Conservation (phyloP, 2,329 filamentous ascomycete genomes). For the Emergomyces orientalis region DNA sequence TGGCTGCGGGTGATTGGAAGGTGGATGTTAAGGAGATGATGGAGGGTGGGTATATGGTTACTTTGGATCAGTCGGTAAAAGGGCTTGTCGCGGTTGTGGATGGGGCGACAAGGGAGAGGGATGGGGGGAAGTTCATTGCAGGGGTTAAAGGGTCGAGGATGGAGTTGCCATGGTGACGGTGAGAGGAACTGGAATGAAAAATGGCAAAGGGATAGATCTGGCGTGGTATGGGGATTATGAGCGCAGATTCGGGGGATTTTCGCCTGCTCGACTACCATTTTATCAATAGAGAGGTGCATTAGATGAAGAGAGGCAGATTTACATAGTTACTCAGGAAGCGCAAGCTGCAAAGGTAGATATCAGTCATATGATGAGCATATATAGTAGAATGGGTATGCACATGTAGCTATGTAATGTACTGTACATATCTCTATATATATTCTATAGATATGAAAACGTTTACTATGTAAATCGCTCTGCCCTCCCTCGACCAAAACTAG, state of each 20-base stretch:
- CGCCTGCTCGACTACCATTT: neutral
- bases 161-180: conserved; percentile 17
- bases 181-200: neutral
- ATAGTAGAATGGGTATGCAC: neutral
- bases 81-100: conserved; percentile 32
- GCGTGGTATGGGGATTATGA: neutral
- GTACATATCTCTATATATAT: no score
- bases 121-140: conserved; percentile 29
- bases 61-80: conserved; percentile 26
- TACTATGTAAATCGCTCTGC: no score
- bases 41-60: conserved; percentile 19
- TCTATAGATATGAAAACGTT: no score
- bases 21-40: conserved; percentile 11
- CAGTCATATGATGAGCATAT: neutral
- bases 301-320: neutral
- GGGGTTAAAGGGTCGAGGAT: conserved; percentile 20
- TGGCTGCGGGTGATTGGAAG: conserved; percentile 27
- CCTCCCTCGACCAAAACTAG: no score
- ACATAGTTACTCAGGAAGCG: neutral
- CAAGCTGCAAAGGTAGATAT: neutral
- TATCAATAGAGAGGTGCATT: neutral
- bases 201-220: neutral
- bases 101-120: conserved; percentile 25
- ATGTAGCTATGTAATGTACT: neutral
- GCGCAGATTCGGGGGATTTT: neutral